Percentiles rank a stretch among this genome's conserved stretches.
These are phyloP conservation scores for Pyrenopolyporus hunteri DNA, from an alignment of 495 filamentous ascomycete species.

Conservation along the genomic window DNA sequence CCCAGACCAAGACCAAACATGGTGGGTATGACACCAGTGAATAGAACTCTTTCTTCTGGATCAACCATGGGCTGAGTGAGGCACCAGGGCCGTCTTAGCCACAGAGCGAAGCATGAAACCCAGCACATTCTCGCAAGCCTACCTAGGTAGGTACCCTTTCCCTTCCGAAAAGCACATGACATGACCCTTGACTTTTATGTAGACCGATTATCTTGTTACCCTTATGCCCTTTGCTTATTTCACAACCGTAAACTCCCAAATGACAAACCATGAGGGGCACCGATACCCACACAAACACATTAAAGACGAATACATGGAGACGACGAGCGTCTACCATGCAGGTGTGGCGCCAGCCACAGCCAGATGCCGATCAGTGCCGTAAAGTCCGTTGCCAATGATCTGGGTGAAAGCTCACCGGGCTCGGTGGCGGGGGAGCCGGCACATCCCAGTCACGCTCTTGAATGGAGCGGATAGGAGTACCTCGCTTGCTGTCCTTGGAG, in stretches of 20 bases:
- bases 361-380: conserved; percentile 32
- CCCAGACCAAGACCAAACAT: background rate
- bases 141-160: too few species aligned
- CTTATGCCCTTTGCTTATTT: conserved; percentile 36
- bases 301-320: conserved; percentile 26
- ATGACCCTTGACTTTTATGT: conserved; percentile 42
- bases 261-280: conserved; percentile 27
- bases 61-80: conserved; percentile 7
- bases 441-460: conserved; percentile 57
- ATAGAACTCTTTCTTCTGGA: conserved; percentile 10
- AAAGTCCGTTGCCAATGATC: conserved; percentile 50
- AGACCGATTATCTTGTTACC: conserved; percentile 40
- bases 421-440: conserved; percentile 56
- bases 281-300: conserved; percentile 39
- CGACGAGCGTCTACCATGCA: conserved; percentile 9
- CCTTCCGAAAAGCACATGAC: conserved; percentile 29
- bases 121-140: conserved; percentile 22
- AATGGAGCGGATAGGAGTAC: conserved; percentile 51
- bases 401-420: conserved; percentile 53
- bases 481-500: conserved; percentile 45
- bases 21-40: conserved; percentile 8
- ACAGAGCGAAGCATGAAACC: conserved; percentile 25
- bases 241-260: conserved; percentile 39
- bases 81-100: conserved; percentile 25
- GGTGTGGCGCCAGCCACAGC: background rate